Conservation (phyloP, 257 asterid genomes). For the Anisodus acutangulus region DNA sequence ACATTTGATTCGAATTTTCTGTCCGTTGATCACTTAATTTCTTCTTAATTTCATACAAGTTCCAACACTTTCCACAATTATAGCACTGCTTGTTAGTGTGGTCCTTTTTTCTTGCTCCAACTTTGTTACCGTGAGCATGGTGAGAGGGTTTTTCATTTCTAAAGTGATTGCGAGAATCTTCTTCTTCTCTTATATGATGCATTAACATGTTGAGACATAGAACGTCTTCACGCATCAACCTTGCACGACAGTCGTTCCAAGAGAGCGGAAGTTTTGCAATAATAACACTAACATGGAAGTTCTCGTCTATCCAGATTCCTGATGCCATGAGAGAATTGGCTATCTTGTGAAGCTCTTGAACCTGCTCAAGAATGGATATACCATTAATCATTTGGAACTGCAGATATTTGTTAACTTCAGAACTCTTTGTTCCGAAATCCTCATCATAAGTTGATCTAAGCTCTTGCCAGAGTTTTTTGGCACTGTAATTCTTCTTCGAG, state of each 20-base stretch:
- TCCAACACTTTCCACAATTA: constrained; percentile 48
- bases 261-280: constrained; percentile 77
- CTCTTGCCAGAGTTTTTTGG: constrained; percentile 77
- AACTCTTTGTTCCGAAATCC: constrained; percentile 70
- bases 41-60: no score
- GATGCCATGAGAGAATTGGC: constrained; percentile 54
- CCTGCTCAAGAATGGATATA: constrained; percentile 57
- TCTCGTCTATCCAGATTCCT: constrained; percentile 67
- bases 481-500: constrained; percentile 52
- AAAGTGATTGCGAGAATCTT: constrained; percentile 47
- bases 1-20: no score
- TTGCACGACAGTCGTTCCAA: constrained; percentile 62
- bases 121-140: constrained; percentile 32
- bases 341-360: constrained; percentile 59
- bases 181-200: constrained; percentile 60
- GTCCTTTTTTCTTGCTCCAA: constrained; percentile 41
- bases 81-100: constrained; percentile 49
- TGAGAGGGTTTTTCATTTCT: constrained; percentile 34
- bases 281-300: constrained; percentile 57
- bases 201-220: constrained; percentile 49
- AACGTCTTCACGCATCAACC: constrained; percentile 58
- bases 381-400: constrained; percentile 72
- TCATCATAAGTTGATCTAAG: constrained; percentile 53
- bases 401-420: constrained; percentile 61
- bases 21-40: no score